Conservation (phyloP, 768 basidiomycete species). For the Mycena crocata region DNA sequence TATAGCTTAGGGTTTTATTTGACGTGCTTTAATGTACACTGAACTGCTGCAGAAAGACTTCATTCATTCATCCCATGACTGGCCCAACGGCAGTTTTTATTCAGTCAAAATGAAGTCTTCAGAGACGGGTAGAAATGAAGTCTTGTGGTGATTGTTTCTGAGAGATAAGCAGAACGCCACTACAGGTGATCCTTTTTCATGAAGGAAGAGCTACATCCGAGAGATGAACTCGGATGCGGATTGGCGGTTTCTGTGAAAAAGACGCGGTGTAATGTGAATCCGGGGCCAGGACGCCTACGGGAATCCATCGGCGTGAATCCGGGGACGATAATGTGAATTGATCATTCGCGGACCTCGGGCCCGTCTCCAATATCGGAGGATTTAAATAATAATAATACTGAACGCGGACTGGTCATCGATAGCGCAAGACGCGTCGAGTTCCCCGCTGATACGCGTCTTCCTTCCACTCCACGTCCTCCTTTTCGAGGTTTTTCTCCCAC, state of each 20-base stretch:
- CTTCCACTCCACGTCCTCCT: neutral
- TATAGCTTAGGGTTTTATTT: no score
- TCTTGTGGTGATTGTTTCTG: no score
- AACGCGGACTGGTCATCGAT: neutral
- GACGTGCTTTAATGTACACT: no score
- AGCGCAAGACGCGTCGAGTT: neutral
- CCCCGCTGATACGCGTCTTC: conserved; percentile 12
- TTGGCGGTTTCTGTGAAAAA: conserved; percentile 19
- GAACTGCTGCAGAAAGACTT: no score
- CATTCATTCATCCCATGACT: no score
- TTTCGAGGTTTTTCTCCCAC: neutral
- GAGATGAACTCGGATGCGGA: neutral
- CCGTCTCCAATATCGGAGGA: no score
- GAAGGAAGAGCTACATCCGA: conserved; percentile 27
- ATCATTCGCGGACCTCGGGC: neutral
- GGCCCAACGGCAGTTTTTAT: no score
- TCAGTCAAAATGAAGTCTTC: no score
- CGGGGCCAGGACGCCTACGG: no score
- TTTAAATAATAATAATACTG: no score
- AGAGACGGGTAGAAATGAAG: no score
- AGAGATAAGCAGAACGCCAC: neutral
- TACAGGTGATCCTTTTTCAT: conserved; percentile 18
- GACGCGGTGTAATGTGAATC: neutral
- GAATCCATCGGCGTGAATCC: neutral
- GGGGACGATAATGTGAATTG: conserved; percentile 1